These are phyloP conservation scores for Arctium minus DNA, from an alignment of 129 eudicot genomes.

Conservation along the genomic window DNA sequence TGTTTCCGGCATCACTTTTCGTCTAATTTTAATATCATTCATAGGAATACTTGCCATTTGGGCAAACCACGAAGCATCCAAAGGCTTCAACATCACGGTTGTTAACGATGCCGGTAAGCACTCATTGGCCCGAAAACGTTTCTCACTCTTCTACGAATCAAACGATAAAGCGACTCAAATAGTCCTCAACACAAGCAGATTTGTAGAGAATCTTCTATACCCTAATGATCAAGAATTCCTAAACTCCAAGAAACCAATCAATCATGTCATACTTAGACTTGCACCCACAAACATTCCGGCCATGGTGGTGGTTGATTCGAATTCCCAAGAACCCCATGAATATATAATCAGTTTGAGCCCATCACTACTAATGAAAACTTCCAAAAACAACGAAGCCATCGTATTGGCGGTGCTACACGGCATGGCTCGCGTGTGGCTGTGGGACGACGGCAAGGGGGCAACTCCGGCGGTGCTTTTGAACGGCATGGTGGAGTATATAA, in stretches of 20 bases:
- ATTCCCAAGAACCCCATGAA: slow-evolving; percentile 5
- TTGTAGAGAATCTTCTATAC: slow-evolving; percentile 48
- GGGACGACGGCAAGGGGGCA: slow-evolving; percentile 32
- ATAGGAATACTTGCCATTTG: slow-evolving; percentile 22
- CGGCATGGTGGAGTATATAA: slow-evolving; percentile 61
- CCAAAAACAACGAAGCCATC: slow-evolving; percentile 26
- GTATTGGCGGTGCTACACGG: slow-evolving; percentile 38
- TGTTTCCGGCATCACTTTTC: slow-evolving; percentile 21
- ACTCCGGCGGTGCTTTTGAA: slow-evolving; percentile 37
- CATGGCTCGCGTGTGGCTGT: slow-evolving; percentile 51
- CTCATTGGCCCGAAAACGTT: slow-evolving; percentile 32
- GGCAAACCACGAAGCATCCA: slow-evolving; percentile 72
- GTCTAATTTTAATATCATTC: slow-evolving; percentile 31
- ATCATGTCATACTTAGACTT: slow-evolving; percentile 33
- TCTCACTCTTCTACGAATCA: slow-evolving; percentile 49
- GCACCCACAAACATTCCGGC: slow-evolving; percentile 17
- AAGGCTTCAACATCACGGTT: slow-evolving; percentile 49
- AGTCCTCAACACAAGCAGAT: slow-evolving; percentile 36
- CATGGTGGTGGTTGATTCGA: slow-evolving; percentile 2
- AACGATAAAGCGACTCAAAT: slow-evolving; percentile 59
- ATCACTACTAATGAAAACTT: slow-evolving; percentile 22
- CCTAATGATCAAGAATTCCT: slow-evolving; percentile 1
- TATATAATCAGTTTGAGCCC: slow-evolving; percentile 39
- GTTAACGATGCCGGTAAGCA: slow-evolving; percentile 38
- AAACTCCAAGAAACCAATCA: slow-evolving; percentile 40